Evolutionary conservation across 305 asterid genomes (phyloP).

Genomic region (Fraxinus albicans): DNA sequence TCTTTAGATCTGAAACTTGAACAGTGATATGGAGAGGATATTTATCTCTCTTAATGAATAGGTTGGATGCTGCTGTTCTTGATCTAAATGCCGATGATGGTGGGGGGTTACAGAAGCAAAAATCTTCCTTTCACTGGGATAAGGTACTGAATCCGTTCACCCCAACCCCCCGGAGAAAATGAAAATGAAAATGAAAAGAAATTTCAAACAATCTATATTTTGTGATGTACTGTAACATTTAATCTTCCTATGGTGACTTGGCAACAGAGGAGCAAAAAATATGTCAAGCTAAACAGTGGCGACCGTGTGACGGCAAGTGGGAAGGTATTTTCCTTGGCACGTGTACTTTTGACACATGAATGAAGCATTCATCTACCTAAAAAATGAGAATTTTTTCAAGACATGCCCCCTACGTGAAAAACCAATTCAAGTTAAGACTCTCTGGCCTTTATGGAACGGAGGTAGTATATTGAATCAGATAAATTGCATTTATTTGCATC

Average conservation of each 20-base stretch:
- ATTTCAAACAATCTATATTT: background rate
- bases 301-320: slow-evolving; percentile 95
- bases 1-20: background rate
- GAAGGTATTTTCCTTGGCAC: slow-evolving; percentile 55
- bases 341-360: slow-evolving; percentile 2
- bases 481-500: background rate
- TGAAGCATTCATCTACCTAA: background rate
- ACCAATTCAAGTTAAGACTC: background rate
- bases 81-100: slow-evolving; percentile 86
- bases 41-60: slow-evolving; percentile 29
- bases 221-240: background rate
- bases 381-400: background rate
- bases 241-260: slow-evolving; percentile 18
- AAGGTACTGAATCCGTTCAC: slow-evolving; percentile 47
- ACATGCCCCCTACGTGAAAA: background rate
- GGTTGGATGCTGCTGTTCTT: slow-evolving; percentile 88
- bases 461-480: background rate
- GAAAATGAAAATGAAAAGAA: background rate
- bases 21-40: background rate
- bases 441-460: background rate
- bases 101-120: slow-evolving; percentile 68
- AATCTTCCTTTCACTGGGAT: slow-evolving; percentile 85
- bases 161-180: background rate
- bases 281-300: slow-evolving; percentile 85
- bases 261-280: slow-evolving; percentile 89